Evolutionary conservation across 805 yeast species (phyloP).

Genomic region (Candida nanaspora): DNA sequence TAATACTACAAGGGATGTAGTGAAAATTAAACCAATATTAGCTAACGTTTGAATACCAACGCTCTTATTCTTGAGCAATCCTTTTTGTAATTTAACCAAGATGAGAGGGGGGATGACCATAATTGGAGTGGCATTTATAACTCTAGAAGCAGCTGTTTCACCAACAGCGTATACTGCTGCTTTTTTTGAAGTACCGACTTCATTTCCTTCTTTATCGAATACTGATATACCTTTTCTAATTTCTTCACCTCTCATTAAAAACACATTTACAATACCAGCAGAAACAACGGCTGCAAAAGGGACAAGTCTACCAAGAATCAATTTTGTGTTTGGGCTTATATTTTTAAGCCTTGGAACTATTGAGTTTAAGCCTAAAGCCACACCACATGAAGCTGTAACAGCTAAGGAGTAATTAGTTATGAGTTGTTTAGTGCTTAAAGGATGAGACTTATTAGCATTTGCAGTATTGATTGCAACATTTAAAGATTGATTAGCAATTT

Average conservation of each 20-base stretch:
- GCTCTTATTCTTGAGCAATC: conserved; percentile 61
- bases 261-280: conserved; percentile 95
- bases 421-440: conserved; percentile 72
- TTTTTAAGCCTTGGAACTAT: conserved; percentile 78
- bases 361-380: conserved; percentile 88
- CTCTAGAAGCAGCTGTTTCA: conserved; percentile 93
- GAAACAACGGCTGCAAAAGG: conserved; percentile 99
- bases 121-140: conserved; percentile 92
- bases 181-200: conserved; percentile 64
- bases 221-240: conserved; percentile 78
- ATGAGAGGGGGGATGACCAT: conserved; percentile 95
- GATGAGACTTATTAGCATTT: conserved; percentile 92
- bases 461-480: conserved; percentile 97
- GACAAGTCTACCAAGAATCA: conserved; percentile 76
- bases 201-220: conserved; percentile 54
- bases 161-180: conserved; percentile 95
- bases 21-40: conserved; percentile 81
- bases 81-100: conserved; percentile 69
- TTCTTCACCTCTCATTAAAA: conserved; percentile 93
- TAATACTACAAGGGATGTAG: conserved; percentile 77
- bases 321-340: conserved; percentile 60
- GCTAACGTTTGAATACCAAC: conserved; percentile 55
- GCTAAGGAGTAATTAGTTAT: conserved; percentile 78
- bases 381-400: conserved; percentile 90
- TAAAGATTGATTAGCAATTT: conserved; percentile 91